Conservation (phyloP, 2,329 filamentous ascomycete genomes). For the Dactylella cylindrospora region DNA sequence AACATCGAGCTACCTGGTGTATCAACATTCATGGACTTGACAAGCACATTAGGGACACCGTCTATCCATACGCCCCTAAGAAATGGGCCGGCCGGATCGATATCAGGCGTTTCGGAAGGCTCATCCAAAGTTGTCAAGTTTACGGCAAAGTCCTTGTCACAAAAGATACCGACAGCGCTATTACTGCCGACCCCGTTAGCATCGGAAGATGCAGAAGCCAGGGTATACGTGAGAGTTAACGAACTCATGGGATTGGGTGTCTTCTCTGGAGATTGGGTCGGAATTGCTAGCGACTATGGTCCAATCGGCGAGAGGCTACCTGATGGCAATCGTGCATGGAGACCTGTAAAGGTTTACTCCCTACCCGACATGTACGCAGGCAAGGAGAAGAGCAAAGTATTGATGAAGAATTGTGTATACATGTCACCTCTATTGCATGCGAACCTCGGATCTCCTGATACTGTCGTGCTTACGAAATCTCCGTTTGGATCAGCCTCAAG, state of each 20-base stretch:
- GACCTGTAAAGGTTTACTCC: slow-evolving; percentile 84
- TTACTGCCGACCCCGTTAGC: slow-evolving; percentile 77
- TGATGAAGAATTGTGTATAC: slow-evolving; percentile 59
- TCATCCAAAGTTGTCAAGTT: slow-evolving; percentile 38
- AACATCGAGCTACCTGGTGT: slow-evolving; percentile 33
- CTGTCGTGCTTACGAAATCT: slow-evolving; percentile 38
- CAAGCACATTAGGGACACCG: slow-evolving; percentile 31
- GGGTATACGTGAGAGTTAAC: slow-evolving; percentile 85
- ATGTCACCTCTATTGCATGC: slow-evolving; percentile 83
- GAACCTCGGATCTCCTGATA: slow-evolving; percentile 64
- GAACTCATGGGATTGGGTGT: slow-evolving; percentile 87
- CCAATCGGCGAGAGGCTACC: slow-evolving; percentile 52
- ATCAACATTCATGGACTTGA: slow-evolving; percentile 41
- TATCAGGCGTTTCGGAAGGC: slow-evolving; percentile 67
- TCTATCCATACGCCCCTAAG: slow-evolving; percentile 30
- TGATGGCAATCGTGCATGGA: slow-evolving; percentile 59
- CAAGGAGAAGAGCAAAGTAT: slow-evolving; percentile 51
- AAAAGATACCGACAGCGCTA: slow-evolving; percentile 71
- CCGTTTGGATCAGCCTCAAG: slow-evolving; percentile 35
- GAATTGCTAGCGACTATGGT: slow-evolving; percentile 45
- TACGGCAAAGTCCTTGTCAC: slow-evolving; percentile 46
- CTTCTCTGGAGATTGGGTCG: slow-evolving; percentile 96
- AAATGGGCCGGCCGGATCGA: slow-evolving; percentile 27
- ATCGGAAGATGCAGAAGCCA: slow-evolving; percentile 79
- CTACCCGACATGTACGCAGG: slow-evolving; percentile 72